Conservation (phyloP, 2,329 filamentous ascomycete genomes). For the Aspergillus bombycis region DNA sequence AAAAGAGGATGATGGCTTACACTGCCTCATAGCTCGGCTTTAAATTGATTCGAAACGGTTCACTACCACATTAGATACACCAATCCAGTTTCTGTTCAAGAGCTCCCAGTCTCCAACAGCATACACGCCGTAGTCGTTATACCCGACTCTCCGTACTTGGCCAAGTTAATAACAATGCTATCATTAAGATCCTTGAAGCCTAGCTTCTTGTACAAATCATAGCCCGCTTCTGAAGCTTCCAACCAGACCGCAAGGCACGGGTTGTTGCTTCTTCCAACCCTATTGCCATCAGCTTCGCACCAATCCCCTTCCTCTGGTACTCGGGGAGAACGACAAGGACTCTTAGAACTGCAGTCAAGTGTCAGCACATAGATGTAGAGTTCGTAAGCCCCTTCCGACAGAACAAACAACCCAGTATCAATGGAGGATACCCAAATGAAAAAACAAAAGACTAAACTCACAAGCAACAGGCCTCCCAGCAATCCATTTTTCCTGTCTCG, state of each 20-base stretch:
- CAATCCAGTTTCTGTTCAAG: neutral
- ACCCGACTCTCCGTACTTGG: neutral
- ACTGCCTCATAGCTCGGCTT: too few relatives aligned
- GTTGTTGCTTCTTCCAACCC: neutral
- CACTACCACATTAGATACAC: neutral
- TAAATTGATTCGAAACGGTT: too few relatives aligned
- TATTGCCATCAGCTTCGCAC: neutral
- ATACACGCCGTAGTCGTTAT: neutral
- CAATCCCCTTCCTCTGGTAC: conserved; percentile 4
- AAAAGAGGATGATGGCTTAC: neutral
- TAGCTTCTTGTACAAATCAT: conserved; percentile 3
- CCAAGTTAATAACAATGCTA: neutral
- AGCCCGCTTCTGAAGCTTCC: conserved; percentile 2
- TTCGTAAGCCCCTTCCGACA: neutral
- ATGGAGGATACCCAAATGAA: too few relatives aligned
- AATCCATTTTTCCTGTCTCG: neutral
- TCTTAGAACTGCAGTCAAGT: neutral
- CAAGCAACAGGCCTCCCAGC: neutral
- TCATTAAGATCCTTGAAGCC: conserved; percentile 1
- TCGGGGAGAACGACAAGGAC: conserved; percentile 3
- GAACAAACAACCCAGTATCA: too few relatives aligned
- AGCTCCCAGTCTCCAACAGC: neutral
- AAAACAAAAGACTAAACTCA: neutral
- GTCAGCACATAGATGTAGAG: neutral
- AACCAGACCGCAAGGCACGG: neutral